Base-by-base conservation (phyloP, 441 rosid genomes). In the Macaranga tanarius region DNA sequence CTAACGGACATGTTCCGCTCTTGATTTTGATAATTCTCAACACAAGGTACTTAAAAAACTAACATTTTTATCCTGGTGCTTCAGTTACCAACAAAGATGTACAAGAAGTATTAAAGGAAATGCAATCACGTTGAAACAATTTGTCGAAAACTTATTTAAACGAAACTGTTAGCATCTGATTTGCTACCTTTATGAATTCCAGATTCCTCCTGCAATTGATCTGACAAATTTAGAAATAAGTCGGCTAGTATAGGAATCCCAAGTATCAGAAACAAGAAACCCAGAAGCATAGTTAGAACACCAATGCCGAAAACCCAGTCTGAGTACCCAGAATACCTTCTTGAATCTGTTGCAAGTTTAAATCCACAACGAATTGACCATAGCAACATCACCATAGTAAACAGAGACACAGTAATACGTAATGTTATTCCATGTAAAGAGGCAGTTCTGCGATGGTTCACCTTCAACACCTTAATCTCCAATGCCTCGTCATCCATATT, bases 261-360 rank as follows among this genome's bases (percentile, higher is more conserved):
- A 5, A 80, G 72, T 16, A 80, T 65, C 10, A 78, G 57, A 52
- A 67, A 76, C 54, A 80, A 58, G 42, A 77, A 74, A 28, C 81
- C 81, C 0, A 73, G 74, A 3, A 78, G 34, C 78, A 71, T 68
- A 2, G 77, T 74, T 7, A 74, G 16, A 68, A 73, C 66, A 28
- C 84, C 85, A 10, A 82, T 15, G 15, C 31, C 77, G 67, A 84
- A 78, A 1, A 72, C 81, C 79, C 76, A 69, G 40, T 72, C 69
- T 1, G 76, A 62, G 23, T 72, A 57, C 8, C 73, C 70, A 2
- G 40, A 58, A 22, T 74, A 69, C 3, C 73, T 82, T 45, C 62
- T 55, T 6, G 87, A 78, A 58, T 79, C 69, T 22, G 61, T 58
- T 0, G 76, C 77, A 73, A 76, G 72, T 11, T 73, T 60, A 45